Evolutionary conservation across 352 stramenopile genomes (phyloP), one percentile per base, ranked within the genome.

Genomic region (Plasmopara muralis): DNA sequence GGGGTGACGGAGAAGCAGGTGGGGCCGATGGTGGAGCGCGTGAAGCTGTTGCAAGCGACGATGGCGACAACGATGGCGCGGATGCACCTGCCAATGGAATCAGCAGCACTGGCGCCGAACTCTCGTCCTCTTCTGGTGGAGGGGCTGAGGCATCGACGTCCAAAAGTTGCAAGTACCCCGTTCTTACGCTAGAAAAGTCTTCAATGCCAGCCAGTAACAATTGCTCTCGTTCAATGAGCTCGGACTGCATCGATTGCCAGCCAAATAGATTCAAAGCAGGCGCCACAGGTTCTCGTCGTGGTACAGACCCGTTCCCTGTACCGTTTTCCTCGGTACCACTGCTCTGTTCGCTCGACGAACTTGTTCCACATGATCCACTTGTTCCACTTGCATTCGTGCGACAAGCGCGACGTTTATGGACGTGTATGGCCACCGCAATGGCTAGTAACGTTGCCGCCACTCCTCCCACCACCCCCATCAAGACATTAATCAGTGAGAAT

Each of bases 131-230:
- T 20, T 71, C 57, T 12, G 15, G 53, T 5, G 53, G 62, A 20
- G 60, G 66, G 2, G 60, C 66, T 6, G 67, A 73, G 6, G 67
- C 63, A 30, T 68, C 59, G 25, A 69, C 57, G 49, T 87, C 70
- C 18, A 80, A 62, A 16, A 87, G 62, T 53, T 87, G 70, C 33
- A 87, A 49, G 52, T 78, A 81, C 15, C 67, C 53, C 15, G 61
- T 68, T 16, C 50, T 43, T 2, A 72, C 64, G 9, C 66, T 66
- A 2, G 76, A 80, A 28, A 77, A 68, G 43, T 78, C 68, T 34
- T 83, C 61, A 6, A 70, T 64, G 1, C 59, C 67, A 9, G 60
- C 60, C 33, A 81, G 48, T 15, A 66, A 52, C 49, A 78, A 55
- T 40, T 79, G 66, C 40, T 82, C 69, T 7, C 81, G 68, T 55